phyloP scores from a whole-genome alignment of 306 rosid genomes.

The Herpetospermum pedunculosum region DNA sequence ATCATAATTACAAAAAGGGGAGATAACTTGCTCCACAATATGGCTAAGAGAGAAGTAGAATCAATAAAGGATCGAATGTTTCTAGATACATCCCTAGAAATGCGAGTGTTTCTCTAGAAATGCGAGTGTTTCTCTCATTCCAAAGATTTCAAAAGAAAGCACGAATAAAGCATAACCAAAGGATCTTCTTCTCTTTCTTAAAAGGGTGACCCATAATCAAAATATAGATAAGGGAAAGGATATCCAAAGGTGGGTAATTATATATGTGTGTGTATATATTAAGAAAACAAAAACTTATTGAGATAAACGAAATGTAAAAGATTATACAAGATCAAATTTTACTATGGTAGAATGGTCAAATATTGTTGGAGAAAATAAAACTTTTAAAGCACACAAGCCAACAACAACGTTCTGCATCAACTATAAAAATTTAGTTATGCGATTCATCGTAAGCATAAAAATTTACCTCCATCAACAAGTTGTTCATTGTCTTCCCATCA shows the following conservation, averaged over 20 bases:
- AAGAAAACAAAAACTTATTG: background rate
- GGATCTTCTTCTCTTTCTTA: too few species aligned
- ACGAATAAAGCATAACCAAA: too few species aligned
- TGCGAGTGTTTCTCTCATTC: too few species aligned
- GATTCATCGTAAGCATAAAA: background rate
- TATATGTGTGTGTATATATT: background rate
- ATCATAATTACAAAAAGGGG: too few species aligned
- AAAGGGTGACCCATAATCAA: too few species aligned
- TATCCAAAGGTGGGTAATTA: background rate
- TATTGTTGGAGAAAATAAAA: background rate
- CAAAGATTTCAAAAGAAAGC: too few species aligned
- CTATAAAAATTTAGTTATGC: background rate
- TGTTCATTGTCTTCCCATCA: constrained; percentile 93
- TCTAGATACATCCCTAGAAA: too few species aligned
- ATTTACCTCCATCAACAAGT: constrained; percentile 64
- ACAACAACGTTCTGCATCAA: background rate
- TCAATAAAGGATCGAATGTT: too few species aligned
- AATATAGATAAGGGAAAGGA: too few species aligned
- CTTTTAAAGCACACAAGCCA: background rate
- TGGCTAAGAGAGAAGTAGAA: too few species aligned
- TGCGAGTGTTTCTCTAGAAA: too few species aligned
- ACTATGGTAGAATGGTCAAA: background rate
- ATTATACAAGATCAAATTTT: background rate
- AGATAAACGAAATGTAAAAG: background rate
- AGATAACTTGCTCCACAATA: too few species aligned